phyloP scores from a whole-genome alignment of 2,329 filamentous ascomycete species.

The Cordyceps farinosa region DNA sequence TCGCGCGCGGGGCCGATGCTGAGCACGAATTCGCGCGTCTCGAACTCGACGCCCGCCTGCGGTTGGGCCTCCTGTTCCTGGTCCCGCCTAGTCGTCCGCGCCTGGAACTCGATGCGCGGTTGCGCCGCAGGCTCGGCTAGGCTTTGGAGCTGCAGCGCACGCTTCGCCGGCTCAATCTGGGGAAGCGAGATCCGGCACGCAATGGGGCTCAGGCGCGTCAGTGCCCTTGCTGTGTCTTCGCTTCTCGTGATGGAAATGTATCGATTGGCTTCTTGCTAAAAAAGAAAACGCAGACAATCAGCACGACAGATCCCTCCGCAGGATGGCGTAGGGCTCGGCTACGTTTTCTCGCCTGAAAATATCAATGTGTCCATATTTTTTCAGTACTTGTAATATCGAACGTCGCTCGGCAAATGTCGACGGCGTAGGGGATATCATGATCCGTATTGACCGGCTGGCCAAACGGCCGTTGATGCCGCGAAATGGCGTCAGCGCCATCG shows the following conservation, averaged over 20 bases:
- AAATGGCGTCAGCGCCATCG: conserved; percentile 10
- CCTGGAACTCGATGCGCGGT: neutral
- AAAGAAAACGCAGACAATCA: neutral
- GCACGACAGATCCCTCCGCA: neutral
- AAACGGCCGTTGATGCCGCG: conserved; percentile 19
- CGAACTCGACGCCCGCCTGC: neutral
- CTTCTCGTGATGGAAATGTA: conserved; percentile 44
- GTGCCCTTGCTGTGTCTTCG: conserved; percentile 34
- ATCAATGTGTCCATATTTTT: conserved; percentile 48
- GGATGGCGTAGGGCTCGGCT: neutral
- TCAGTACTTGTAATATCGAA: conserved; percentile 50
- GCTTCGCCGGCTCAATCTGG: conserved; percentile 27
- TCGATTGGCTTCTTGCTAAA: conserved; percentile 3
- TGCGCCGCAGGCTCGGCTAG: conserved; percentile 2
- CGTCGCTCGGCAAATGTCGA: conserved; percentile 52
- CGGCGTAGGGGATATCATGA: conserved; percentile 51
- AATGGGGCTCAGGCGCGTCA: conserved; percentile 46
- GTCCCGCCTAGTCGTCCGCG: neutral
- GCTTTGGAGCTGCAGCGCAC: conserved; percentile 26
- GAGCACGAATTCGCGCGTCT: conserved; percentile 38
- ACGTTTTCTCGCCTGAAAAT: conserved; percentile 41
- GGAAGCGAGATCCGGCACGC: conserved; percentile 40
- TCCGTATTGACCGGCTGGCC: conserved; percentile 41
- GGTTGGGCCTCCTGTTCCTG: neutral
- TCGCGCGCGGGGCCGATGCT: conserved; percentile 37